These are phyloP conservation scores for Microdochium bolleyi DNA, from an alignment of 2,329 filamentous ascomycete genomes.

Conservation along the genomic window DNA sequence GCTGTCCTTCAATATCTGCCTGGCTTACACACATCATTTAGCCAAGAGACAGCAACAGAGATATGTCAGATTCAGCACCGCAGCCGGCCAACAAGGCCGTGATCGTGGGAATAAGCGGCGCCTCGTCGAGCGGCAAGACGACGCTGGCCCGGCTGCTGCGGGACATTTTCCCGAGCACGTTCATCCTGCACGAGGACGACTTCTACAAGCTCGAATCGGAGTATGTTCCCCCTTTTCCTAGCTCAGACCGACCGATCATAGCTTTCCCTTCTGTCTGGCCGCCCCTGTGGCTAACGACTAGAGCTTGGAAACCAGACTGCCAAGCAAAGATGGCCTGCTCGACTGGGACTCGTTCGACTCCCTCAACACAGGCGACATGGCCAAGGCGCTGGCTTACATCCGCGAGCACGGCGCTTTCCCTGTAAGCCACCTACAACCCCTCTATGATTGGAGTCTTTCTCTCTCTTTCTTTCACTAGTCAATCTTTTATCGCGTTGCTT, in stretches of 20 bases:
- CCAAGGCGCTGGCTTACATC: slow-evolving; percentile 61
- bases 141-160: slow-evolving; percentile 81
- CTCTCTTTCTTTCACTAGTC: background rate
- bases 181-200: slow-evolving; percentile 91
- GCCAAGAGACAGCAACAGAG: too few species aligned
- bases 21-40: too few species aligned
- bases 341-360: slow-evolving; percentile 91
- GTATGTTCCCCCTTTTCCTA: slow-evolving; percentile 29
- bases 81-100: slow-evolving; percentile 36
- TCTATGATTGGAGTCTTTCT: background rate
- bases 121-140: slow-evolving; percentile 91
- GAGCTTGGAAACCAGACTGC: slow-evolving; percentile 42
- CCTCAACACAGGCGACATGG: slow-evolving; percentile 63
- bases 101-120: slow-evolving; percentile 77
- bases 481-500: background rate
- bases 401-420: slow-evolving; percentile 58
- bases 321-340: slow-evolving; percentile 51
- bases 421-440: slow-evolving; percentile 29
- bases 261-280: too few species aligned
- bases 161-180: slow-evolving; percentile 68
- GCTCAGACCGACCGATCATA: background rate
- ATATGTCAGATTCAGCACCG: too few species aligned
- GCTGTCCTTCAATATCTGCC: too few species aligned
- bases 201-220: slow-evolving; percentile 80
- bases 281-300: too few species aligned